These are phyloP conservation scores for Protomyces lactucae-debilis DNA, from an alignment of 1,139 yeast genomes.

Conservation along the genomic window DNA sequence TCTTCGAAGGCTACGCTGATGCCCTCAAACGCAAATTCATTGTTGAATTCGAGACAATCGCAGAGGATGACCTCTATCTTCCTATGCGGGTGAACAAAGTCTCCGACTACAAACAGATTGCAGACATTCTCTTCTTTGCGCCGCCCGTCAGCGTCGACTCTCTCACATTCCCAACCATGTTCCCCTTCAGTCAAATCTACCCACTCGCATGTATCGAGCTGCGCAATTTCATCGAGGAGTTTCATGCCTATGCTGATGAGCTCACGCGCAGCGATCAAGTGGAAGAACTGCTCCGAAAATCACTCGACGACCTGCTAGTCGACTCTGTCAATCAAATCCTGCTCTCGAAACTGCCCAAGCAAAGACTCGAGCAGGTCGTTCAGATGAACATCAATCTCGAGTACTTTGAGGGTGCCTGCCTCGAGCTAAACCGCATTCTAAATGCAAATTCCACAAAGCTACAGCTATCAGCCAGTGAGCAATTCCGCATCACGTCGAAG, in stretches of 20 bases:
- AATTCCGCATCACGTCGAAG: constrained; percentile 60
- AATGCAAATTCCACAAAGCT: constrained; percentile 50
- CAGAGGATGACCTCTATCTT: constrained; percentile 82
- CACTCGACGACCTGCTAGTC: constrained; percentile 67
- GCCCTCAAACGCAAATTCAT: constrained; percentile 56
- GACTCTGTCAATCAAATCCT: constrained; percentile 66
- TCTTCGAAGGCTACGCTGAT: constrained; percentile 60
- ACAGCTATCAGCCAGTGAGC: constrained; percentile 49
- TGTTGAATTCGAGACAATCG: constrained; percentile 55
- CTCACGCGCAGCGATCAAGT: constrained; percentile 48
- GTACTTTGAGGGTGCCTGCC: constrained; percentile 61
- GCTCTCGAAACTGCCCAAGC: constrained; percentile 57
- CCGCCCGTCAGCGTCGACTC: constrained; percentile 46
- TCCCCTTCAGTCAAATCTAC: constrained; percentile 86
- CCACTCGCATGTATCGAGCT: constrained; percentile 78
- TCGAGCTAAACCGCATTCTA: constrained; percentile 43
- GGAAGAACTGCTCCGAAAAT: constrained; percentile 39
- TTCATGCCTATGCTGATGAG: constrained; percentile 59
- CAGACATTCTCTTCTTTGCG: constrained; percentile 66
- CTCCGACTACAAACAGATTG: constrained; percentile 58
- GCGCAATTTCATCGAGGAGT: constrained; percentile 58
- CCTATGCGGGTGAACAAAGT: constrained; percentile 66
- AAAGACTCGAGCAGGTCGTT: constrained; percentile 82
- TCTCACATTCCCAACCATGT: constrained; percentile 59
- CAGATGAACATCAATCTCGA: constrained; percentile 86